Conservation (phyloP, 2,329 filamentous ascomycete species). For the Pseudocercospora cruenta region DNA sequence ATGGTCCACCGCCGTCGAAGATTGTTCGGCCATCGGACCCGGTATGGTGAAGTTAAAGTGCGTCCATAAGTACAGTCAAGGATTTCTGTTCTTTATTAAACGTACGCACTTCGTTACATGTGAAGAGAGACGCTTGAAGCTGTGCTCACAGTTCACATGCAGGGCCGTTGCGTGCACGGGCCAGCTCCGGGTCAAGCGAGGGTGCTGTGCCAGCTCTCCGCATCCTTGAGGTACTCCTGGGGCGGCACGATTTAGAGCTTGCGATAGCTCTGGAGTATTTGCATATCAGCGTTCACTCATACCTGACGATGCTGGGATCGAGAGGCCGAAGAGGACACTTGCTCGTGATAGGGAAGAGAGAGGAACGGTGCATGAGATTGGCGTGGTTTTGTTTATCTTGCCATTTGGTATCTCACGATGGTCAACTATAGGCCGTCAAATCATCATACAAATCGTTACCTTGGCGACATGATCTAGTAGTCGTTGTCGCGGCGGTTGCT, state of each 20-base stretch:
- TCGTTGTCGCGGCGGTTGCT: constrained; percentile 7
- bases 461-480: constrained; percentile 1
- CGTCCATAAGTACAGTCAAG: too few relatives aligned
- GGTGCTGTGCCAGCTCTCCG: neutral
- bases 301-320: neutral
- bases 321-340: neutral
- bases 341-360: neutral
- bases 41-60: neutral
- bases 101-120: neutral
- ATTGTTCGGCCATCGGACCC: neutral
- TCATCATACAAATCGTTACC: neutral
- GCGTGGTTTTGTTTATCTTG: neutral
- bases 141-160: neutral
- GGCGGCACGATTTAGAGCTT: neutral
- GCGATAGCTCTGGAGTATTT: too few relatives aligned
- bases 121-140: neutral
- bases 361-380: neutral
- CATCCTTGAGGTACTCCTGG: neutral
- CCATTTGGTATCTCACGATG: neutral
- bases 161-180: too few relatives aligned
- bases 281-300: neutral
- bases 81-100: neutral
- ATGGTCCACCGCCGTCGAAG: neutral
- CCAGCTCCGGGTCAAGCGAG: neutral
- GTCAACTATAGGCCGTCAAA: neutral